These are phyloP conservation scores for Ogataea nitratoaversa DNA, from an alignment of 805 yeast species.

Conservation along the genomic window DNA sequence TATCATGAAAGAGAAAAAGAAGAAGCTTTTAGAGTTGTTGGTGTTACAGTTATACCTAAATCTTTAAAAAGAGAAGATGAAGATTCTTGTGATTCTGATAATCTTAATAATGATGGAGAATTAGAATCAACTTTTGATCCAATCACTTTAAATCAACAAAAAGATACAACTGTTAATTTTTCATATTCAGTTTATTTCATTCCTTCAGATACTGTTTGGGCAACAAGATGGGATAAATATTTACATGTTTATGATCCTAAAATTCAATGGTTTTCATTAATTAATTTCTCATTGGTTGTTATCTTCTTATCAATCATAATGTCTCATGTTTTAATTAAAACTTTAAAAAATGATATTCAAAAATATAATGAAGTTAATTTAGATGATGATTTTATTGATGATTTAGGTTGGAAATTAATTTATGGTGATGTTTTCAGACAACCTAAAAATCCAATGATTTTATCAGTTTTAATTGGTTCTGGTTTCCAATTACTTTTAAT, in stretches of 20 bases:
- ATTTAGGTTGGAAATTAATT: conserved; percentile 94
- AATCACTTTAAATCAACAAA: conserved; percentile 45
- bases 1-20: conserved; percentile 74
- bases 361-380: conserved; percentile 86
- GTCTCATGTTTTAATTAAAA: conserved; percentile 71
- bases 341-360: conserved; percentile 79
- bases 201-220: conserved; percentile 80
- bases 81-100: conserved; percentile 17
- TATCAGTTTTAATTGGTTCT: conserved; percentile 81
- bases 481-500: conserved; percentile 83
- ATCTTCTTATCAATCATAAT: conserved; percentile 71
- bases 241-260: conserved; percentile 87
- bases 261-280: conserved; percentile 92
- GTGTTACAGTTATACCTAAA: conserved; percentile 71
- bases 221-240: conserved; percentile 98
- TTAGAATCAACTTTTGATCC: too few relatives aligned
- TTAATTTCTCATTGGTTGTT: conserved; percentile 82
- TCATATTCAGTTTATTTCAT: conserved; percentile 80
- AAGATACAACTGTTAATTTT: conserved; percentile 59
- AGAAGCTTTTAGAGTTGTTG: conserved; percentile 80
- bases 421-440: conserved; percentile 94
- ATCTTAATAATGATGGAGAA: too few relatives aligned
- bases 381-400: conserved; percentile 84
- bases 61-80: conserved; percentile 36
- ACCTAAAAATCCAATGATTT: conserved; percentile 63